Evolutionary conservation across 768 basidiomycete genomes (phyloP).

Genomic region (Cystofilobasidium ferigula): DNA sequence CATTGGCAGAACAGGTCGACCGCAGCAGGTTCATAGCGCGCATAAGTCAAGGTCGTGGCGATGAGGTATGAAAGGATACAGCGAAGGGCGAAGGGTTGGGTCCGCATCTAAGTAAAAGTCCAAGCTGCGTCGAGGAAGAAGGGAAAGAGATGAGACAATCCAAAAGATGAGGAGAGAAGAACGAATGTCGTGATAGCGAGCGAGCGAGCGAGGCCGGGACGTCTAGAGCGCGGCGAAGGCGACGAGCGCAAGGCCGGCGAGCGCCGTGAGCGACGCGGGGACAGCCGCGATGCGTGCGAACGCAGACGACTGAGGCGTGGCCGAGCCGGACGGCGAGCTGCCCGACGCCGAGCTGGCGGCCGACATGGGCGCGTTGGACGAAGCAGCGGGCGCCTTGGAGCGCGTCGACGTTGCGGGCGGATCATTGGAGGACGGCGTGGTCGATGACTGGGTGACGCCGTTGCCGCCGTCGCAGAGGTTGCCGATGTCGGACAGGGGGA

Average conservation of each 20-base stretch:
- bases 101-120: too few relatives aligned
- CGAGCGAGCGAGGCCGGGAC: not conserved
- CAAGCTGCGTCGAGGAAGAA: too few relatives aligned
- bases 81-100: too few relatives aligned
- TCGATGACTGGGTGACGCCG: not conserved
- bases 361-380: not conserved
- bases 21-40: too few relatives aligned
- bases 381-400: not conserved
- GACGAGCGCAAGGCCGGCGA: not conserved
- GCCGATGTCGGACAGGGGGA: slow-evolving; percentile 17
- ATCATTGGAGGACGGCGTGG: not conserved
- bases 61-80: too few relatives aligned
- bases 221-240: not conserved
- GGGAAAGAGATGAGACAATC: too few relatives aligned
- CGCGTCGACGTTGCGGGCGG: not conserved
- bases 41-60: too few relatives aligned
- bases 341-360: not conserved
- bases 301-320: not conserved
- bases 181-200: not conserved
- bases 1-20: too few relatives aligned
- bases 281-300: not conserved
- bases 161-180: not conserved
- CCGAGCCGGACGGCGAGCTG: not conserved
- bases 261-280: not conserved
- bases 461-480: slow-evolving; percentile 2